Base-by-base conservation (phyloP, 441 rosid genomes). In the Melastoma candidum region DNA sequence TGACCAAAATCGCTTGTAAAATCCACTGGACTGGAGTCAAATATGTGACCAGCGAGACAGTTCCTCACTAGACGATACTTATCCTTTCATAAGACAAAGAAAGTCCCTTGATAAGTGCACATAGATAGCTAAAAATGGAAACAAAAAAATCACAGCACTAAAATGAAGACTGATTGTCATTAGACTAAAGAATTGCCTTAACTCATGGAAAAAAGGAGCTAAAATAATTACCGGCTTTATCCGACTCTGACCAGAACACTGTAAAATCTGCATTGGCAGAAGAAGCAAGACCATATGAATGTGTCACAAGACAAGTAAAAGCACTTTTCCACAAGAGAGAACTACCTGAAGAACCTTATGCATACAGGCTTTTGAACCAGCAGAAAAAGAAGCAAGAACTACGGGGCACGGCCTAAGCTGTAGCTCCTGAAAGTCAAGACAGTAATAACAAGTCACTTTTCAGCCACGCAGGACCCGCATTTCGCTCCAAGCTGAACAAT, bases 321-420 rank as follows among this genome's bases (percentile, higher is more conserved):
- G 39, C 50, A 12, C n/a, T 12, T 12, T 26, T 6, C 14, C 55
- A 48, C 47, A 46, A 54, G 44, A 12, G 14, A 17, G 54, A 39
- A 47, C 58, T 71, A 70, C 98, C 94, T 92, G 94, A 57, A 82
- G 73, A 29, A 77, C 82, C 78, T 87, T 85, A 75, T 80, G 78
- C 96, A 87, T 71, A 68, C 94, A 85, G 64, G 96, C 90, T 74
- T 92, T 87, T 1, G 95, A 61, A 74, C 84, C 87, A 0, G 89
- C 96, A 65, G 96, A 92, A 67, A 92, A 68, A 27, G 96, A 81
- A 26, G 80, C 72, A 66, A 87, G 84, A 56, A 85, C 78, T 54
- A 85, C 73, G 17, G 98, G 94, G 71, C 84, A 77, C 44, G 90
- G 78, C 74, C 73, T 77, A 22, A 59, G 56, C 74, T 76, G 80